Evolutionary conservation across 2,329 filamentous ascomycete species (phyloP).

Genomic region (Lizonia empirigonia): DNA sequence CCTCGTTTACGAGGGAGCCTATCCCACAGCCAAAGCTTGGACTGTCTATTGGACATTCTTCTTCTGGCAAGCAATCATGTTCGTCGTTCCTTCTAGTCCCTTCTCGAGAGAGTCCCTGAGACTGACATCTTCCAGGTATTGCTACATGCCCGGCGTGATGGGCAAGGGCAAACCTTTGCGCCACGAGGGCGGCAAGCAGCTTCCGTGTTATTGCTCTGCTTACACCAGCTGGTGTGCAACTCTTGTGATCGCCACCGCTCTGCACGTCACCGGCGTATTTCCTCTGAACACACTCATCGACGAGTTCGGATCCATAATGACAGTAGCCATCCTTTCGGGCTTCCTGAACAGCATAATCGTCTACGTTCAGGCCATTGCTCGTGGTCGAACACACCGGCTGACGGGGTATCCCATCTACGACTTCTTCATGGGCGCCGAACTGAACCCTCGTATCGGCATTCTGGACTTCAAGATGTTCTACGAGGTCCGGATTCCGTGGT

Average conservation of each 20-base stretch:
- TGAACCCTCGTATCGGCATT: slow-evolving; percentile 81
- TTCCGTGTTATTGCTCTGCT: slow-evolving; percentile 92
- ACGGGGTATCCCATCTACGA: slow-evolving; percentile 80
- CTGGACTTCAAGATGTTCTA: slow-evolving; percentile 95
- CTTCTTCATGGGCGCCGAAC: slow-evolving; percentile 88
- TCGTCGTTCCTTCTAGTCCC: slow-evolving; percentile 68
- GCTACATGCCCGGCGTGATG: slow-evolving; percentile 79
- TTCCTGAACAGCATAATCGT: slow-evolving; percentile 81
- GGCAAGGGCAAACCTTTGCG: slow-evolving; percentile 84
- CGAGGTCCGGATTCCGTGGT: slow-evolving; percentile 90
- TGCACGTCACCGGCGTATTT: slow-evolving; percentile 84
- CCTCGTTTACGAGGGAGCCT: slow-evolving; percentile 81
- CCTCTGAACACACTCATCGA: slow-evolving; percentile 89
- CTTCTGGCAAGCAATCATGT: slow-evolving; percentile 13
- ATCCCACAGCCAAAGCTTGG: slow-evolving; percentile 82
- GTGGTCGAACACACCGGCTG: slow-evolving; percentile 89
- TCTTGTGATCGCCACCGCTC: slow-evolving; percentile 67
- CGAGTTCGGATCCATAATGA: slow-evolving; percentile 90
- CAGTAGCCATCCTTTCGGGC: slow-evolving; percentile 87
- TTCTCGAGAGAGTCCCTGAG: slow-evolving; percentile 79
- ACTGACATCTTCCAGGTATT: slow-evolving; percentile 42
- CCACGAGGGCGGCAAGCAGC: slow-evolving; percentile 79
- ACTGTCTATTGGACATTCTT: slow-evolving; percentile 76
- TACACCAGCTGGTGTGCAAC: slow-evolving; percentile 85
- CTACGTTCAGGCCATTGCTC: slow-evolving; percentile 79